Percentiles rank a stretch among this genome's conserved stretches.
These are phyloP conservation scores for Mycena sanguinolenta DNA, from an alignment of 768 basidiomycete species.

Conservation along the genomic window DNA sequence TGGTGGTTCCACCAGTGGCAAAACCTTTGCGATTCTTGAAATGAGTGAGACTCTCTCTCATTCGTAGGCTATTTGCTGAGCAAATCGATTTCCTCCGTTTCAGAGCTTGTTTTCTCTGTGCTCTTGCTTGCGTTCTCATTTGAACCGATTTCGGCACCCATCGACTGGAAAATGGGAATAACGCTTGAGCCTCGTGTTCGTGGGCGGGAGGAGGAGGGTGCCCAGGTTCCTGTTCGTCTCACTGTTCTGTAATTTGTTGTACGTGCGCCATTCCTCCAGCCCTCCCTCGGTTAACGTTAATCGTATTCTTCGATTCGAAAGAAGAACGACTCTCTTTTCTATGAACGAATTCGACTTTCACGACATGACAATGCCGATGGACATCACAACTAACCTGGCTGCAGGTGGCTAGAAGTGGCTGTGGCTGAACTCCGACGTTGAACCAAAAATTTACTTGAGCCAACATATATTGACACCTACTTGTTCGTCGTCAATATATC, in stretches of 20 bases:
- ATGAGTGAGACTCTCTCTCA: constrained; percentile 49
- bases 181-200: constrained; percentile 40
- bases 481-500: no score
- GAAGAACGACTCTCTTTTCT: no score
- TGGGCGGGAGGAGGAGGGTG: constrained; percentile 32
- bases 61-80: background rate
- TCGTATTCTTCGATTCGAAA: no score
- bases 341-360: no score
- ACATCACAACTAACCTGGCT: no score
- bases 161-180: constrained; percentile 45
- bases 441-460: no score
- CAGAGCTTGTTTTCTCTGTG: constrained; percentile 44
- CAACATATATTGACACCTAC: no score
- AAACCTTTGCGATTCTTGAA: constrained; percentile 54
- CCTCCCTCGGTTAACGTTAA: no score
- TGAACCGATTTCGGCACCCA: constrained; percentile 33
- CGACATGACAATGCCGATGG: no score
- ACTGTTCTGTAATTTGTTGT: background rate
- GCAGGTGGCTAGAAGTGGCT: no score
- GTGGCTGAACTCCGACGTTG: no score
- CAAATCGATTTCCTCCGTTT: background rate
- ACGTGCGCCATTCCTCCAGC: no score
- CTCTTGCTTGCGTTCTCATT: constrained; percentile 43
- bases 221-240: constrained; percentile 38
- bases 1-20: constrained; percentile 42